A percentile compares a stretch with the other conserved stretches of the same genome.
These are phyloP conservation scores for Mycena floridula DNA, from an alignment of 768 basidiomycete genomes.

Conservation along the genomic window DNA sequence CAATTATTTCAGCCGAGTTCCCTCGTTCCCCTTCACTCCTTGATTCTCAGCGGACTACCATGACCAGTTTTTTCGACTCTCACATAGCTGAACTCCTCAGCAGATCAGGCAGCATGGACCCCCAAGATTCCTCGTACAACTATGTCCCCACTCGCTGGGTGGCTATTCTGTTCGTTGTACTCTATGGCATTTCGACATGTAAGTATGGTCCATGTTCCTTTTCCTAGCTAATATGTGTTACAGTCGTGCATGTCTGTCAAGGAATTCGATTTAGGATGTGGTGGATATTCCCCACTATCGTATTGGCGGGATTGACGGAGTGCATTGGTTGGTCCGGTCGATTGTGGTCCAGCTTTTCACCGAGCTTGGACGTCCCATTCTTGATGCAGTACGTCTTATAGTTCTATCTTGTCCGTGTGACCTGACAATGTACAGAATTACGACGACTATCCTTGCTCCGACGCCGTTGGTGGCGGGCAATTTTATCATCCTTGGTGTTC, in stretches of 20 bases:
- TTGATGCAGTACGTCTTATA: conserved; percentile 35
- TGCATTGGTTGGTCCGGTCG: conserved; percentile 50
- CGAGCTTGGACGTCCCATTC: conserved; percentile 20
- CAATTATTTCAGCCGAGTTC: no score
- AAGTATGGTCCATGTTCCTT: conserved; percentile 3
- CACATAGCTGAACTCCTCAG: no score
- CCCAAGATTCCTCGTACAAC: conserved; percentile 16
- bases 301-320: conserved; percentile 43
- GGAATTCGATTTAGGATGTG: conserved; percentile 37
- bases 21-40: no score
- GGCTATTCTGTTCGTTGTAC: conserved; percentile 25
- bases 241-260: conserved; percentile 44
- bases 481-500: conserved; percentile 32
- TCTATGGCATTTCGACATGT: conserved; percentile 36
- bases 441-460: conserved; percentile 44
- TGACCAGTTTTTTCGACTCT: no score
- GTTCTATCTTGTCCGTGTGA: background rate
- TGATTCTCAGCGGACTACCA: no score
- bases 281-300: conserved; percentile 47
- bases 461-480: conserved; percentile 49
- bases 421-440: conserved; percentile 31
- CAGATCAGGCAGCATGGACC: no score
- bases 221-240: background rate
- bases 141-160: conserved; percentile 32
- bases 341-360: conserved; percentile 39